Evolutionary conservation across 2,329 filamentous ascomycete species (phyloP).

Genomic region (Colletotrichum truncatum): DNA sequence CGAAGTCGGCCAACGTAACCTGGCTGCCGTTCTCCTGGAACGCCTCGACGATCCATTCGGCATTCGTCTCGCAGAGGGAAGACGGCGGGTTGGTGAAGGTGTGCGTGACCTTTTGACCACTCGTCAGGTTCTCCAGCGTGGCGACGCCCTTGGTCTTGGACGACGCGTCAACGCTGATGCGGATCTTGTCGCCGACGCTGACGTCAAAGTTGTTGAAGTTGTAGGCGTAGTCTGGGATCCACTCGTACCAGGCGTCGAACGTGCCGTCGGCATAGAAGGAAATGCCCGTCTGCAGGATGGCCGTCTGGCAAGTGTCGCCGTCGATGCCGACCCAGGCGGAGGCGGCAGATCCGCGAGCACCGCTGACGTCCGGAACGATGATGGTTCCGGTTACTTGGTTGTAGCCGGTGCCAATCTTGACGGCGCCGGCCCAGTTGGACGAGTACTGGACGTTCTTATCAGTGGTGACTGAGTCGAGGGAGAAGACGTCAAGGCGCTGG

Average conservation of each 20-base stretch:
- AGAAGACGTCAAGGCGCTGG: conserved; percentile 5
- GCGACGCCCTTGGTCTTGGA: conserved; percentile 37
- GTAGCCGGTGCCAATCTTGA: conserved; percentile 37
- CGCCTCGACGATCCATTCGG: conserved; percentile 71
- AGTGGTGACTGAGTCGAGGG: background rate
- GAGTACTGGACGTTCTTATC: conserved; percentile 34
- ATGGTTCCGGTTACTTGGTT: conserved; percentile 40
- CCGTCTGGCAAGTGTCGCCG: conserved; percentile 50
- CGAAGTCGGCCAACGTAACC: conserved; percentile 42
- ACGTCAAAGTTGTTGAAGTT: conserved; percentile 46
- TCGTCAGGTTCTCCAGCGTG: conserved; percentile 56
- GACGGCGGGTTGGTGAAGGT: conserved; percentile 53
- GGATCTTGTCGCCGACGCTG: conserved; percentile 40
- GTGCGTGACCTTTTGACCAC: conserved; percentile 60
- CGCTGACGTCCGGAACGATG: conserved; percentile 37
- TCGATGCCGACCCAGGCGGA: conserved; percentile 59
- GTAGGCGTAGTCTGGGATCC: conserved; percentile 53
- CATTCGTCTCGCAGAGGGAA: conserved; percentile 63
- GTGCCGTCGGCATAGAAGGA: conserved; percentile 46
- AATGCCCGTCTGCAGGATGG: conserved; percentile 53
- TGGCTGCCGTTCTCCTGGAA: conserved; percentile 36
- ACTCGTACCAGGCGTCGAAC: conserved; percentile 57
- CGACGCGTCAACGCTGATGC: conserved; percentile 37
- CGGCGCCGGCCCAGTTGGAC: conserved; percentile 41
- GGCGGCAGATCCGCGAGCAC: conserved; percentile 34